Conservation (phyloP, 2,329 filamentous ascomycete species). For the Cephalotrichum gorgonifer region DNA sequence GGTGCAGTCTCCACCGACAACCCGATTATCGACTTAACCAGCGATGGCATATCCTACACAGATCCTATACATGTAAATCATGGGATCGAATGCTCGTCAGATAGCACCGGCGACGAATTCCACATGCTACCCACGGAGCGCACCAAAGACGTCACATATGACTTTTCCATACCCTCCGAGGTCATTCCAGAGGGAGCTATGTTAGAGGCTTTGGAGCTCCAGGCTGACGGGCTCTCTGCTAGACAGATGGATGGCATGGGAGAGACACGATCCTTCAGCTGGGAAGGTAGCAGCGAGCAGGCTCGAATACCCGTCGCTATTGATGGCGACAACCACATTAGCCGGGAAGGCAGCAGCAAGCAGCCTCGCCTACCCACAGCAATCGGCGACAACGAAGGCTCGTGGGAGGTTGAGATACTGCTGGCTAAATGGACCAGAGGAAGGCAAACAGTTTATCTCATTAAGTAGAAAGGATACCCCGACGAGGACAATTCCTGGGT, state of each 20-base stretch:
- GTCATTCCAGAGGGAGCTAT: neutral
- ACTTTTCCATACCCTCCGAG: no score
- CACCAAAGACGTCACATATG: no score
- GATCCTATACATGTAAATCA: no score
- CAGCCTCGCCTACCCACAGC: neutral
- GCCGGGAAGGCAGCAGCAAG: neutral
- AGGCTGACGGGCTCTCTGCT: neutral
- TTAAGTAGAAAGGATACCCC: slow-evolving; percentile 13
- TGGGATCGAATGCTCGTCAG: no score
- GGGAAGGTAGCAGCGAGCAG: neutral
- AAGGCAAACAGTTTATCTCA: slow-evolving; percentile 11
- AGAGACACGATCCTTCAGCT: neutral
- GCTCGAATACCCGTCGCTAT: neutral
- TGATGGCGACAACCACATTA: slow-evolving; percentile 5
- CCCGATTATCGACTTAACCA: neutral
- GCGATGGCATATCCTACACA: neutral
- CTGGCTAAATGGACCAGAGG: slow-evolving; percentile 12
- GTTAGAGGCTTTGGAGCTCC: neutral
- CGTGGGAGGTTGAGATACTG: slow-evolving; percentile 10
- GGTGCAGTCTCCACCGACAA: neutral
- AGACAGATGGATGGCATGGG: neutral
- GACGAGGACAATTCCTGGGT: slow-evolving; percentile 11
- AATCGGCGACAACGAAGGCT: slow-evolving; percentile 6
- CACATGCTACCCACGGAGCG: no score
- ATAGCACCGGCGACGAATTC: no score